phyloP scores from a whole-genome alignment of 2,329 filamentous ascomycete genomes.

The Arthrocladium fulminans region DNA sequence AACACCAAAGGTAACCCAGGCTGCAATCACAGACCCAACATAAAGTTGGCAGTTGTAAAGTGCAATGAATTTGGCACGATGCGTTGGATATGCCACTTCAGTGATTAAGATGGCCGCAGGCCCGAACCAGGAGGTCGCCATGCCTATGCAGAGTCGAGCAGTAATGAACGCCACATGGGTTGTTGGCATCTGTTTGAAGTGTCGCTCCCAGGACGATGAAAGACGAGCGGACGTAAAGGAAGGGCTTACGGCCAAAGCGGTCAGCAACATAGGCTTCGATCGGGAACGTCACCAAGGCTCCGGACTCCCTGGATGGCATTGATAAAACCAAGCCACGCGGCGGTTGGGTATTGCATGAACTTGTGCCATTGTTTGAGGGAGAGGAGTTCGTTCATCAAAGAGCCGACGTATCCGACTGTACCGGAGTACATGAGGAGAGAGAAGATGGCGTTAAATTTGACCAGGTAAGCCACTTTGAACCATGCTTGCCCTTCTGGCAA shows the following conservation, averaged over 20 bases:
- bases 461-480: not conserved
- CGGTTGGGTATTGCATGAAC: slow-evolving; percentile 25
- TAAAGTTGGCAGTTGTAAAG: slow-evolving; percentile 32
- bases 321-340: slow-evolving; percentile 27
- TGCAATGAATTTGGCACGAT: slow-evolving; percentile 29
- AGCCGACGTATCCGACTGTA: slow-evolving; percentile 37
- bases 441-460: slow-evolving; percentile 5
- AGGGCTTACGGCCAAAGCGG: slow-evolving; percentile 28
- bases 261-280: slow-evolving; percentile 28
- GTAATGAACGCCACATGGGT: slow-evolving; percentile 28
- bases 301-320: slow-evolving; percentile 27
- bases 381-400: slow-evolving; percentile 35
- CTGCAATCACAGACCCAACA: slow-evolving; percentile 23
- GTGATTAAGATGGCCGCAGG: slow-evolving; percentile 35
- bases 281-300: slow-evolving; percentile 24
- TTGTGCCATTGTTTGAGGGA: slow-evolving; percentile 27
- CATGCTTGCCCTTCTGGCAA: too few species aligned
- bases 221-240: slow-evolving; percentile 27
- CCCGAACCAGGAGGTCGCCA: slow-evolving; percentile 28
- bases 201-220: slow-evolving; percentile 27
- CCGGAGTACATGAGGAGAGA: slow-evolving; percentile 2
- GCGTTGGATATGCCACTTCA: slow-evolving; percentile 37
- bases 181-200: slow-evolving; percentile 26
- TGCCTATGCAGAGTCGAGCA: slow-evolving; percentile 31
- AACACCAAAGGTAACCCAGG: slow-evolving; percentile 25